Evolutionary conservation across 176 grass and related monocot species (phyloP), one percentile per base, ranked within the genome.

Genomic region (Typha latifolia): DNA sequence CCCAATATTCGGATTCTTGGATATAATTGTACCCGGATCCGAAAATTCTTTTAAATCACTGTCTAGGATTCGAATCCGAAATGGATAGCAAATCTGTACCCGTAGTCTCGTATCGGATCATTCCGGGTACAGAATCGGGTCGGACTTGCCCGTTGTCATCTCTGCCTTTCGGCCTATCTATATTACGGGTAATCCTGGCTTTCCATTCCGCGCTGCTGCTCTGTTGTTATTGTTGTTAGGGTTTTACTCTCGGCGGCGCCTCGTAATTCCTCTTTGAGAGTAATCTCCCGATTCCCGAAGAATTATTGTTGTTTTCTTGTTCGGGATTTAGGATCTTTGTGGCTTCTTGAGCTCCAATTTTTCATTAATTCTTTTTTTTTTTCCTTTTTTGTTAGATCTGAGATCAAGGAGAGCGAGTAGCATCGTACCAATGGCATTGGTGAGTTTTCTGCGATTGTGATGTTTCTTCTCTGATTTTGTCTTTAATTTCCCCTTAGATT

Each of bases 401-500:
- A 78, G 66, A 70, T 62, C 43, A 14, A 32, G 51, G 48, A 43
- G 67, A 10, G 16, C 47, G 62, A 52, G 50, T 69, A 62, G 13
- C 66, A 3, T 71, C 67, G 22, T 71, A 71, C 2, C 49, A 64
- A 78, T 78, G 75, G 75, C 56, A 59, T 52, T 78, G 67, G 75
- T 77, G 19, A 69, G 74, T 77, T 68, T 11, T 29, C 47, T 62
- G 6, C 26, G 34, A 12, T n/a, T 75, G 47, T 43, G 19, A 50
- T 37, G 13, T 0, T 73, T 16, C 48, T 62, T 14, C 19, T 23
- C 47, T 73, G 23, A 7, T 59, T 9, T 59, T 59, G n/a, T 43
- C 37, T 6, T 43, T 43, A 43, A 43, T 10, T 43, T 9, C 9
- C 8, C 1, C 37, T 43, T 9, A 9, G 7, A 43, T 43, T 43